Evolutionary conservation across 108 stramenopile genomes (phyloP).

Genomic region (Phaeodactylum tricornutum): DNA sequence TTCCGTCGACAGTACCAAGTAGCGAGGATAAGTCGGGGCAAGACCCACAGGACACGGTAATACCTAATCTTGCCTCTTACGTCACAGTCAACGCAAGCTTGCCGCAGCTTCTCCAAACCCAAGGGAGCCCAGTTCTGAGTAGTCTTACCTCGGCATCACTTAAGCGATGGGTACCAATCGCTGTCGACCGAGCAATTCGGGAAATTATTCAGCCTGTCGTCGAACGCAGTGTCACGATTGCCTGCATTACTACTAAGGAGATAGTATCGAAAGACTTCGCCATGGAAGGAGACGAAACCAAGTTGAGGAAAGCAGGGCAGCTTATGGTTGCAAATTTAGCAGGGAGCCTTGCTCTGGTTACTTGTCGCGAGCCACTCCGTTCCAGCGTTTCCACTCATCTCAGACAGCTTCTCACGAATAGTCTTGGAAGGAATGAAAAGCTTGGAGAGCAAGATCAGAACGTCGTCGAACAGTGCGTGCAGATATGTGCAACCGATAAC

Average conservation of each 20-base stretch:
- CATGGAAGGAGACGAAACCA: conserved; percentile 92
- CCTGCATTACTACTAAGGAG: conserved; percentile 96
- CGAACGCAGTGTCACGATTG: conserved; percentile 96
- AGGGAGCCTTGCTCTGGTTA: conserved; percentile 94
- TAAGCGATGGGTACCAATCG: conserved; percentile 85
- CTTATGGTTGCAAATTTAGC: conserved; percentile 98
- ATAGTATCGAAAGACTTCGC: conserved; percentile 99
- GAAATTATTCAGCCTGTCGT: conserved; percentile 98
- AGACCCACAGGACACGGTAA: conserved; percentile 80
- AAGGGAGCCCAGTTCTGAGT: conserved; percentile 45
- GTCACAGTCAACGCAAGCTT: conserved; percentile 89
- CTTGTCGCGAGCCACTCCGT: conserved; percentile 93
- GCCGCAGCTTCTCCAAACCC: conserved; percentile 59
- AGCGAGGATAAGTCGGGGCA: conserved; percentile 12
- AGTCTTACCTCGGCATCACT: conserved; percentile 51
- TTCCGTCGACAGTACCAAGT: conserved; percentile 11
- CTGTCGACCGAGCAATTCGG: conserved; percentile 96
- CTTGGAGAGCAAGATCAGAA: conserved; percentile 62
- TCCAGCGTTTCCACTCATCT: conserved; percentile 93
- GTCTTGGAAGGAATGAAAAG: conserved; percentile 27
- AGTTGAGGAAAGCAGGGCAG: conserved; percentile 94
- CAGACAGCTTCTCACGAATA: conserved; percentile 65
- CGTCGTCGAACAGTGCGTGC: conserved; percentile 87
- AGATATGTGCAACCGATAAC: conserved; percentile 91
- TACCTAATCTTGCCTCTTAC: conserved; percentile 93